A percentile compares a stretch with the other conserved stretches of the same genome.
phyloP scores from a whole-genome alignment of 1,139 yeast species.

The Hemisphaericaspora lyxosophila region DNA sequence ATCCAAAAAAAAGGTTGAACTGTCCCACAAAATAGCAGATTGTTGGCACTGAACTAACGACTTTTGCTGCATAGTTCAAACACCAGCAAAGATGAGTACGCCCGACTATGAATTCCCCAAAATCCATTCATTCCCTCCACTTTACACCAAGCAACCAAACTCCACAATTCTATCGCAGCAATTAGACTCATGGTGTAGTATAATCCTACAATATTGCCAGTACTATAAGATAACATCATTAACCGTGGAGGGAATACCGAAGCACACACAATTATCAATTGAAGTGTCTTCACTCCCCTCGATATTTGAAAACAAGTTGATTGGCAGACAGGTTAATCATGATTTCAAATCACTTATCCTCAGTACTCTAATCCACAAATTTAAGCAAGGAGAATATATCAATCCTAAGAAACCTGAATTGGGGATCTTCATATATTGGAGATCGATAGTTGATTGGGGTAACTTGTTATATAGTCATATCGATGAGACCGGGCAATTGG shows the following conservation, averaged over 20 bases:
- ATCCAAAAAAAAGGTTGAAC: no score
- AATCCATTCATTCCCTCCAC: conserved; percentile 86
- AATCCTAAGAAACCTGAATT: conserved; percentile 39
- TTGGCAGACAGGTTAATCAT: conserved; percentile 53
- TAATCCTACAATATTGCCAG: conserved; percentile 57
- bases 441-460: conserved; percentile 76
- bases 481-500: conserved; percentile 74
- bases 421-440: conserved; percentile 66
- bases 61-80: no score
- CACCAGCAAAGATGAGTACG: conserved; percentile 5
- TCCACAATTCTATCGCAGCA: conserved; percentile 76
- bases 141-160: conserved; percentile 88
- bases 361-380: conserved; percentile 53
- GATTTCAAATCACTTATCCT: conserved; percentile 59
- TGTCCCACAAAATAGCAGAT: no score
- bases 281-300: conserved; percentile 25
- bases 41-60: no score
- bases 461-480: conserved; percentile 47
- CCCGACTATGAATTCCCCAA: conserved; percentile 52
- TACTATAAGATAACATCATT: conserved; percentile 47
- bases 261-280: conserved; percentile 26
- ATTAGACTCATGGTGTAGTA: conserved; percentile 46
- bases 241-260: conserved; percentile 29
- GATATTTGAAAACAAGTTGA: conserved; percentile 49
- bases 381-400: conserved; percentile 53